Conservation (phyloP, 2,329 filamentous ascomycete species). For the Taxawa tesnikishii region DNA sequence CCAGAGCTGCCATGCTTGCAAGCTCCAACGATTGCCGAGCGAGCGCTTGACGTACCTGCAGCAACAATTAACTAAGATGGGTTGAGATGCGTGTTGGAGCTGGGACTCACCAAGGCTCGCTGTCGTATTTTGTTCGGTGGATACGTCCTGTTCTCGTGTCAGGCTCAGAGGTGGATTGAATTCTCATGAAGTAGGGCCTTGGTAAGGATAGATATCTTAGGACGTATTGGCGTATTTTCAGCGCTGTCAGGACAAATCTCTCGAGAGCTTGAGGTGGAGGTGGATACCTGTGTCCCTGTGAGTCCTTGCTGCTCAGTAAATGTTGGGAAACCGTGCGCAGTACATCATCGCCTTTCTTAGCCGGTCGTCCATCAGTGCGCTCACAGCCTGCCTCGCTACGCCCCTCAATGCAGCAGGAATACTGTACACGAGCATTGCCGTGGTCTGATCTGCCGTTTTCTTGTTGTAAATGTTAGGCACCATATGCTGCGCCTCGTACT, state of each 20-base stretch:
- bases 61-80: background rate
- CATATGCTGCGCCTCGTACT: conserved; percentile 50
- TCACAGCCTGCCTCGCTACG: conserved; percentile 38
- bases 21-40: conserved; percentile 51
- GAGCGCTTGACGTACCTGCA: conserved; percentile 37
- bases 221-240: conserved; percentile 41
- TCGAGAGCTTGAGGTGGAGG: conserved; percentile 22
- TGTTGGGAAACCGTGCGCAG: conserved; percentile 12
- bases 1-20: conserved; percentile 37
- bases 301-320: conserved; percentile 11
- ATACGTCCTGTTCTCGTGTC: conserved; percentile 41
- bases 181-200: conserved; percentile 31
- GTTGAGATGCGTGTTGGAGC: background rate
- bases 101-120: conserved; percentile 48
- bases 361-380: conserved; percentile 51
- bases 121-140: conserved; percentile 40
- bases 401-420: conserved; percentile 34
- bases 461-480: conserved; percentile 27
- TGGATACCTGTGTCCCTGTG: conserved; percentile 16
- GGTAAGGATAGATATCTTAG: conserved; percentile 50
- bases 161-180: conserved; percentile 29
- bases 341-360: conserved; percentile 55
- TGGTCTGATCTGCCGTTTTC: conserved; percentile 43
- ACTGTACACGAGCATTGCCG: conserved; percentile 47
- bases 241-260: conserved; percentile 30